A percentile compares a stretch with the other conserved stretches of the same genome.
Evolutionary conservation across 2,329 filamentous ascomycete species (phyloP).

Genomic region (Fusarium marasasianum): DNA sequence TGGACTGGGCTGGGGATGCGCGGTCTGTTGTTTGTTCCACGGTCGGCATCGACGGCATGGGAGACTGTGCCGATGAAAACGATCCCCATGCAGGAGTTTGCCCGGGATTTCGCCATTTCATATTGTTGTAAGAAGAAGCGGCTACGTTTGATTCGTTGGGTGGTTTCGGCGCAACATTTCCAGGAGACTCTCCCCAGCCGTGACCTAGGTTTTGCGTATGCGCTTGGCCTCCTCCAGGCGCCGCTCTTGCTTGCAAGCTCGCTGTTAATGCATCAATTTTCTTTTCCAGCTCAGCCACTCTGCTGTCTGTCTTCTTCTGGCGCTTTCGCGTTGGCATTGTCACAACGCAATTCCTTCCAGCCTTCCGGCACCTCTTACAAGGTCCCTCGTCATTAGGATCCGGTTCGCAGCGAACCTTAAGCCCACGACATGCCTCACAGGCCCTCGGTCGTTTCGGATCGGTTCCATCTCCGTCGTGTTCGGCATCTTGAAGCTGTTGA

Average conservation of each 20-base stretch:
- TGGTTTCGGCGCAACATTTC: conserved; percentile 9
- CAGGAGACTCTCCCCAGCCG: conserved; percentile 14
- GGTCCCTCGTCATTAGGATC: conserved; percentile 71
- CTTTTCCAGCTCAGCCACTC: conserved; percentile 89
- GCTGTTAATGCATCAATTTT: conserved; percentile 91
- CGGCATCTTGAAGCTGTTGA: conserved; percentile 31
- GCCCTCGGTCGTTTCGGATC: conserved; percentile 75
- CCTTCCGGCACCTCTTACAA: conserved; percentile 82
- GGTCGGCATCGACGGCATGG: conserved; percentile 1
- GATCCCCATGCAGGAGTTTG: conserved; percentile 31
- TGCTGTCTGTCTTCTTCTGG: conserved; percentile 90
- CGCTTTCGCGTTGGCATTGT: conserved; percentile 80
- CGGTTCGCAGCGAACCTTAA: conserved; percentile 88
- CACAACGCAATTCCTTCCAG: conserved; percentile 78
- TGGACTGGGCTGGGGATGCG: conserved; percentile 9
- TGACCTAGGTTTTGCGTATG: conserved; percentile 9
- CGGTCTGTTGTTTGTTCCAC: conserved; percentile 29
- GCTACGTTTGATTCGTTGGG: conserved; percentile 8
- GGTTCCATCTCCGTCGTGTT: conserved; percentile 35
- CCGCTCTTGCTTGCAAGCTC: conserved; percentile 70
- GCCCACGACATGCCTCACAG: conserved; percentile 77
- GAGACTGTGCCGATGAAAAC: conserved; percentile 16
- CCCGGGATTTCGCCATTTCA: conserved; percentile 13
- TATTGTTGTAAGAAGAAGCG: conserved; percentile 10
- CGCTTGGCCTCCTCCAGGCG: conserved; percentile 27